Base-by-base conservation (phyloP, 306 rosid genomes). In the Quercus cerris region DNA sequence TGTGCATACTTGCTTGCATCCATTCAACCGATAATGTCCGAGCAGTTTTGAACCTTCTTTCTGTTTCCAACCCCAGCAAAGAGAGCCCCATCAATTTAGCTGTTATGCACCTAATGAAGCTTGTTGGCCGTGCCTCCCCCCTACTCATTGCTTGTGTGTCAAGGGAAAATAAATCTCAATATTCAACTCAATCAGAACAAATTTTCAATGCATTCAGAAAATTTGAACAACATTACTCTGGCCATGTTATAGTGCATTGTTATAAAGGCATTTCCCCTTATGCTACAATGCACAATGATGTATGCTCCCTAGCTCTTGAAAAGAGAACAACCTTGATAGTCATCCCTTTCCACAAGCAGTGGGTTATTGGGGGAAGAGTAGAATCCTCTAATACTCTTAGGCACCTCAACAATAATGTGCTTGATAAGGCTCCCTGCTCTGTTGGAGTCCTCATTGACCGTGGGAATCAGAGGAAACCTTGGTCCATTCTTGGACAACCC, bases 361-460 rank as follows among this genome's bases (percentile, higher is more conserved):
- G 82, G 86, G 28, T 78, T 56, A 23, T 56, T 28, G 91, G 81
- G 28, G 78, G 81, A 22, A 81, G 81, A 56, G 80, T 71, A 9
- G 84, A 84, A 63, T 74, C 90, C 13, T 76, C 86, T 46, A 66
- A 70, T 73, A 83, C 85, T 56, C 81, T 72, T 33, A 80, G 86
- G 55, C 87, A 85, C 13, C 80, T 90, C 23, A 87, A 89, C 87
- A 80, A 80, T 55, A 89, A 84, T 25, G 90, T 90, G n/a, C 91
- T 89, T 13, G 93, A 87, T n/a, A 88, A 86, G 77, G 91, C 98
- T 28, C 97, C 98, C 64, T 94, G 98, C 80, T 87, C 97, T 0
- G 92, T 94, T 35, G 97, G 97, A 0, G 80, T 91, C 67, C 92
- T 94, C 0, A 71, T 91, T 1, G 94, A 94, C 71, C 88, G 86